Evolutionary conservation across 805 yeast species (phyloP).

Genomic region (Saccharomycopsis lassenensis): DNA sequence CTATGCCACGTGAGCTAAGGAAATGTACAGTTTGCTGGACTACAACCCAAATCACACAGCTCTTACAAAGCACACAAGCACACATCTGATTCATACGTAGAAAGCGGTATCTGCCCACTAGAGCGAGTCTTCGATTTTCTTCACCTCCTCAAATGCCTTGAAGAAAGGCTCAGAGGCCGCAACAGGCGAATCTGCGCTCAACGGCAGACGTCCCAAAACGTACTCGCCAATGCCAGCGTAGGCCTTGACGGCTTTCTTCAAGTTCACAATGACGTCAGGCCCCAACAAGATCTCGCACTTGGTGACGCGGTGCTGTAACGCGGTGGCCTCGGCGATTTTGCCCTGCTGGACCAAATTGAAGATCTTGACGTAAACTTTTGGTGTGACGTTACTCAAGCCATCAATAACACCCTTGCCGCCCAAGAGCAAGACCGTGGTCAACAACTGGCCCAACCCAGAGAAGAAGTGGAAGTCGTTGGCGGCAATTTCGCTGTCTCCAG

Average conservation of each 20-base stretch:
- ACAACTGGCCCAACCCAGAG: constrained; percentile 42
- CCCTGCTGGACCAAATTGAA: constrained; percentile 30
- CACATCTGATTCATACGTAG: too few relatives aligned
- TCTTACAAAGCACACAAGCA: too few relatives aligned
- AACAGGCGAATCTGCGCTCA: constrained; percentile 28
- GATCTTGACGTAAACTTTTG: constrained; percentile 35
- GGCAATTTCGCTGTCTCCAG: constrained; percentile 30
- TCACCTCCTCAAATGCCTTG: constrained; percentile 1
- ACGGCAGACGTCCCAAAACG: constrained; percentile 36
- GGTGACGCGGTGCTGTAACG: constrained; percentile 32
- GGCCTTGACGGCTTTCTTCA: constrained; percentile 32
- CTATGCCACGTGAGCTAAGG: too few relatives aligned
- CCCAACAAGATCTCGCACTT: constrained; percentile 37
- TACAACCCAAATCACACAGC: too few relatives aligned
- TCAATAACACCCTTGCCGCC: constrained; percentile 45
- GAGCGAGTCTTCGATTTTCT: constrained; percentile 2
- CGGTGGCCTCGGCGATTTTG: constrained; percentile 30
- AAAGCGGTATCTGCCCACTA: too few relatives aligned
- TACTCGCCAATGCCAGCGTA: constrained; percentile 34
- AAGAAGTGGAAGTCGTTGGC: constrained; percentile 32
- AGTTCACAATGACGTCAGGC: constrained; percentile 34
- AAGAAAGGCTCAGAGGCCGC: constrained; percentile 23
- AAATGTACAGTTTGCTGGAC: too few relatives aligned
- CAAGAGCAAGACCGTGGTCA: constrained; percentile 35
- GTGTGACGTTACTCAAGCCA: constrained; percentile 42